Percentiles rank a stretch among this genome's conserved stretches.
Conservation (phyloP, 768 basidiomycete species). For the Gloeopeniophorella convolvens region DNA sequence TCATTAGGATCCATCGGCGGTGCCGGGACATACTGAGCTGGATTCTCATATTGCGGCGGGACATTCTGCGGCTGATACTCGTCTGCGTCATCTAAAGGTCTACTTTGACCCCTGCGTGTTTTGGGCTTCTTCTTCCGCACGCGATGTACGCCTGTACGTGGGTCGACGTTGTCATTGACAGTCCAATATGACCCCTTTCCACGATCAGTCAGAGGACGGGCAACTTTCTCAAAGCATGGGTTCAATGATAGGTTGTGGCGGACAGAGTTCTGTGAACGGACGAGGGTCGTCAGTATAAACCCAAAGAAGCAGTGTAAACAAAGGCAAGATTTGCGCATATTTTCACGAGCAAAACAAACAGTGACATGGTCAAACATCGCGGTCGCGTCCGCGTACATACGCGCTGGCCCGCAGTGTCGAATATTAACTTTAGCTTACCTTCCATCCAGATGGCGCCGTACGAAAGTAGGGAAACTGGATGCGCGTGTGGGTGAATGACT, state of each 20-base stretch:
- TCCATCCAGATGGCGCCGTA: constrained; percentile 86
- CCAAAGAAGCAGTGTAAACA: constrained; percentile 14
- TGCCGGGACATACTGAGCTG: constrained; percentile 49
- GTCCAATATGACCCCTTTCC: constrained; percentile 93
- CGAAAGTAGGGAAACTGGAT: constrained; percentile 82
- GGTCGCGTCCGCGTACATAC: constrained; percentile 36
- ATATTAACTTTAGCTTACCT: constrained; percentile 44
- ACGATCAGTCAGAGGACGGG: constrained; percentile 84
- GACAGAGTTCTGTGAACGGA: constrained; percentile 65
- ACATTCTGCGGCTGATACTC: constrained; percentile 56
- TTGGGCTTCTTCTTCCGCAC: constrained; percentile 84
- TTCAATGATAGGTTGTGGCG: constrained; percentile 87
- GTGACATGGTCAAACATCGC: constrained; percentile 42
- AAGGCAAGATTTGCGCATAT: constrained; percentile 27
- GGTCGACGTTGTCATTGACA: constrained; percentile 84
- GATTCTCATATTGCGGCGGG: constrained; percentile 42
- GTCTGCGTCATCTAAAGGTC: constrained; percentile 36
- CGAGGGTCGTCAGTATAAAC: background rate
- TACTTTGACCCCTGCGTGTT: constrained; percentile 40
- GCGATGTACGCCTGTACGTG: constrained; percentile 83
- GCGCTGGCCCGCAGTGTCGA: constrained; percentile 14
- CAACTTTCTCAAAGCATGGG: constrained; percentile 87
- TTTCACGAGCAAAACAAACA: constrained; percentile 51
- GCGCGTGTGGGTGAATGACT: constrained; percentile 19
- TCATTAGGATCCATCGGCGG: constrained; percentile 54